phyloP scores from a whole-genome alignment of 768 basidiomycete species.

The Tricholoma sp. region DNA sequence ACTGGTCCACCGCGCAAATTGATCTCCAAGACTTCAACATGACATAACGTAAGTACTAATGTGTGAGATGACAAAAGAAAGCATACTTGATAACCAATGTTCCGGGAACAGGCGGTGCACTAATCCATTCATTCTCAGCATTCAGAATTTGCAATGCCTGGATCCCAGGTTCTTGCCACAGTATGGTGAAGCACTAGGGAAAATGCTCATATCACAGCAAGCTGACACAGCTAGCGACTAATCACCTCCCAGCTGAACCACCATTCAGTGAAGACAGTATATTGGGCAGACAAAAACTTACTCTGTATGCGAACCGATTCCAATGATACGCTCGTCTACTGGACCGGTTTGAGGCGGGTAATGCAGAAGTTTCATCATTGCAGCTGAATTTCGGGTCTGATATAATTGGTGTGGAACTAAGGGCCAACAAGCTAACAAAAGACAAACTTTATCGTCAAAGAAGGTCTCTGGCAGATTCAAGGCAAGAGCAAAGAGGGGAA shows the following conservation, averaged over 20 bases:
- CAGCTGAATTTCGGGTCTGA: constrained; percentile 73
- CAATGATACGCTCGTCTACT: constrained; percentile 51
- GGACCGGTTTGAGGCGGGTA: constrained; percentile 60
- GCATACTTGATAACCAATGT: constrained; percentile 84
- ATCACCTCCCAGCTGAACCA: constrained; percentile 45
- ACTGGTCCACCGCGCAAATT: constrained; percentile 91
- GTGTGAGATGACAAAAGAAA: neutral
- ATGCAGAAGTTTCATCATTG: constrained; percentile 73
- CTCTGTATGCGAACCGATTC: constrained; percentile 78
- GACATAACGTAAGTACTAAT: neutral
- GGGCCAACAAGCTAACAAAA: neutral
- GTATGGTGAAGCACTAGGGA: constrained; percentile 72
- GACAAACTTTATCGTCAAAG: constrained; percentile 72
- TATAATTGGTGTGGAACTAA: neutral
- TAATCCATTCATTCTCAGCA: constrained; percentile 70
- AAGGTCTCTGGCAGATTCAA: constrained; percentile 68
- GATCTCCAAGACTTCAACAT: constrained; percentile 64
- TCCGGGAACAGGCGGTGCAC: constrained; percentile 72
- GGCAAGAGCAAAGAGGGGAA: constrained; percentile 83
- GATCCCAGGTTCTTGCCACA: constrained; percentile 72
- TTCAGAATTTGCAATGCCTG: constrained; percentile 83
- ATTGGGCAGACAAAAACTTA: constrained; percentile 23
- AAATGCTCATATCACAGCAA: neutral
- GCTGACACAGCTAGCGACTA: neutral
- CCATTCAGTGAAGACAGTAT: neutral